Evolutionary conservation across 2,329 filamentous ascomycete genomes (phyloP), one percentile per base, ranked within the genome.

Genomic region (Botryotinia convoluta): DNA sequence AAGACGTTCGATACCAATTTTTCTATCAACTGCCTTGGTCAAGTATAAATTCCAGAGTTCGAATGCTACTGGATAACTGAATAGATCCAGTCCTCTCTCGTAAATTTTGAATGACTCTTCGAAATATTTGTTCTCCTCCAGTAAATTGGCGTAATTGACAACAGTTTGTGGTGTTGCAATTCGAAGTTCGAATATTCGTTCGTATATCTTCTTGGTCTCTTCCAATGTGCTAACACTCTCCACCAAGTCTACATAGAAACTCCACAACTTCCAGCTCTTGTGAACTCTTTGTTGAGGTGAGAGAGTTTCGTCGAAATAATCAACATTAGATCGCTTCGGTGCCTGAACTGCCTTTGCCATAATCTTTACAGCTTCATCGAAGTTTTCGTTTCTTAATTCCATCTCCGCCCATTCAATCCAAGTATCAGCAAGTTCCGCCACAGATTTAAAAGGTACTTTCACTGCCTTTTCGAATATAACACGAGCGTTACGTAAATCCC

Each of bases 321-420:
- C 96, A n/a, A 99, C 94, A 3, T 91, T 97, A n/a, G 95, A 98
- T 77, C 94, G 87, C 83, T 98, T 98, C 0, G 96, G 95, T n/a
- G 96, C 93, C 82, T 97, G 95, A 8, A 96, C 95, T 29, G 96
- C 96, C 82, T 97, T 98, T 59, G 93, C 93, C 95, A 99, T 98
- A 81, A 99, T 95, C 75, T 92, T 92, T 75, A 98, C 92, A 4
- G 97, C 96, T 79, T 93, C 92, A 81, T 98, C 95, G 77, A 98
- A 98, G 80, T 98, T 97, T 79, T 98, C 95, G 79, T 94, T 94
- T 67, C 96, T 92, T 67, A 99, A 87, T 82, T 99, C 96, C 92
- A 99, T 94, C 83, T 99, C 95, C 1, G 97, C 95, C 95, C 96
- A 99, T 83, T 97, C 94, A 76, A 97, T 97, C 96, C 96, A 99